These are phyloP conservation scores for Fraxinus platypoda DNA, from an alignment of 305 asterid species.

Conservation along the genomic window DNA sequence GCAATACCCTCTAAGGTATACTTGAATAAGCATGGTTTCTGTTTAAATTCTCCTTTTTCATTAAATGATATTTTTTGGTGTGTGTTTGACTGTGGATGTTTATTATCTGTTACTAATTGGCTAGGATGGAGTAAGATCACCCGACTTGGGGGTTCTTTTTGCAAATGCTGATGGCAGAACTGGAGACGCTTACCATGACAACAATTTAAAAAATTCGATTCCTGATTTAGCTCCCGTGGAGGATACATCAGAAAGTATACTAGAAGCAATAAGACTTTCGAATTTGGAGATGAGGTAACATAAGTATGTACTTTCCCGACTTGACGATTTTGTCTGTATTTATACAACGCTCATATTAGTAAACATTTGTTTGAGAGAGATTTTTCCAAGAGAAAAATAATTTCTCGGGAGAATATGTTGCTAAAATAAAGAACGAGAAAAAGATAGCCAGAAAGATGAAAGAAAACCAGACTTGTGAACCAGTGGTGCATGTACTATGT, in stretches of 20 bases:
- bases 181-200: conserved; percentile 48
- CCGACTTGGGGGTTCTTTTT: conserved; percentile 69
- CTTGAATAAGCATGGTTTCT: not conserved
- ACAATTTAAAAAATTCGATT: conserved; percentile 44
- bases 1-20: conserved; percentile 53
- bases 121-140: conserved; percentile 67
- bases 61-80: not conserved
- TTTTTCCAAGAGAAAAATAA: not conserved
- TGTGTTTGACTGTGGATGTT: not conserved
- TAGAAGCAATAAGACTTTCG: conserved; percentile 96
- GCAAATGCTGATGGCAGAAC: conserved; percentile 63
- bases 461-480: not conserved
- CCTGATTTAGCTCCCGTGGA: conserved; percentile 86
- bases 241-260: conserved; percentile 83
- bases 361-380: not conserved
- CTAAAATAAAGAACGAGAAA: not conserved
- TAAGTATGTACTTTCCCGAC: conserved; percentile 37
- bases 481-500: not conserved
- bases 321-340: not conserved
- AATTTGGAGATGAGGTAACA: conserved; percentile 95
- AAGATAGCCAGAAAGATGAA: not conserved
- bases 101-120: conserved; percentile 37
- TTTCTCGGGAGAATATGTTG: not conserved
- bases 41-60: not conserved
- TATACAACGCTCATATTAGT: not conserved